phyloP scores from a whole-genome alignment of 1,284 basidiomycete species.

The Cryptococcus wingfieldii region DNA sequence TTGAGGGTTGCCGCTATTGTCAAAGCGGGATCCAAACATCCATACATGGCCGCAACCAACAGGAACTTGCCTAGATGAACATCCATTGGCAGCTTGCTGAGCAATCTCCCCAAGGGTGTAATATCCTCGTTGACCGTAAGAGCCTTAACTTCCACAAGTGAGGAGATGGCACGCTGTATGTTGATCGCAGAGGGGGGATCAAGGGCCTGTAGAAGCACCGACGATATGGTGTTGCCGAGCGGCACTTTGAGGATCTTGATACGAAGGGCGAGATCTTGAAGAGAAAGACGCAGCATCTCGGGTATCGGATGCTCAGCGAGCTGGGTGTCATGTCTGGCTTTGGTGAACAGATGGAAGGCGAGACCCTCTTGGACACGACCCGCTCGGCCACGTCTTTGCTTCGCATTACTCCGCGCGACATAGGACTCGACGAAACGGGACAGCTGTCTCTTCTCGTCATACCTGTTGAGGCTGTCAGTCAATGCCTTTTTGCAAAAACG shows the following conservation, averaged over 20 bases:
- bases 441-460: conserved; percentile 96
- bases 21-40: conserved; percentile 88
- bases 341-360: conserved; percentile 96
- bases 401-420: conserved; percentile 88
- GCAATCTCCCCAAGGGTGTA: conserved; percentile 84
- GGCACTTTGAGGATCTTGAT: conserved; percentile 97
- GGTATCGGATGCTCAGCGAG: conserved; percentile 89
- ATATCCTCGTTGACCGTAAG: conserved; percentile 84
- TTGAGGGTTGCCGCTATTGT: conserved; percentile 92
- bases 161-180: conserved; percentile 83
- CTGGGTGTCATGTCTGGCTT: conserved; percentile 73
- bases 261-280: conserved; percentile 89
- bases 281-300: conserved; percentile 90
- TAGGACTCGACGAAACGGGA: conserved; percentile 90
- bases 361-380: conserved; percentile 88
- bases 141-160: conserved; percentile 80
- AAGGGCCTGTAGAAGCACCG: conserved; percentile 78
- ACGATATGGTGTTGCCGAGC: conserved; percentile 81
- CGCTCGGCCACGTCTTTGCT: conserved; percentile 83
- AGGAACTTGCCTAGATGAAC: conserved; percentile 94
- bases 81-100: conserved; percentile 89
- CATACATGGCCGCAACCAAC: conserved; percentile 77
- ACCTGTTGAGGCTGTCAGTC: conserved; percentile 53
- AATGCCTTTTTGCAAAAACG: no score
- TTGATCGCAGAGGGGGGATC: conserved; percentile 86